A percentile compares a stretch with the other conserved stretches of the same genome.
These are phyloP conservation scores for Solanum gracilifrons DNA, from an alignment of 257 asterid species.

Conservation along the genomic window DNA sequence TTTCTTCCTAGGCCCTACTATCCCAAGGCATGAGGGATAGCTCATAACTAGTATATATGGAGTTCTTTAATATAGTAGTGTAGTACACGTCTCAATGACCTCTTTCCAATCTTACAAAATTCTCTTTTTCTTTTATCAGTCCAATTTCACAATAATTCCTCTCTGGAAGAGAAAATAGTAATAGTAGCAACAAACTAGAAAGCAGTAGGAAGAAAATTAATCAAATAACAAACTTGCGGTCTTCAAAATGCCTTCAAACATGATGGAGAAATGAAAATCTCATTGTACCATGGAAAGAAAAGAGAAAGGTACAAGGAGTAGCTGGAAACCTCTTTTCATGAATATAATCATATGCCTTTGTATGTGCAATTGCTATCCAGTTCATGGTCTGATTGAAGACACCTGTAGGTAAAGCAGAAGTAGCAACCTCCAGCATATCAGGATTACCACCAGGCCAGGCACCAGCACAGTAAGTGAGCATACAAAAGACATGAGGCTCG, in stretches of 20 bases:
- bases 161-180: not conserved
- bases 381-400: slow-evolving; percentile 78
- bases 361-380: slow-evolving; percentile 76
- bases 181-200: not conserved
- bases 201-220: not conserved
- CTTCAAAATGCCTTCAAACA: not conserved
- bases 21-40: not conserved
- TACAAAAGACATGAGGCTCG: slow-evolving; percentile 82
- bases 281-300: not conserved
- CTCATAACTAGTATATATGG: not conserved
- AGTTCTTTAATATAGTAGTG: not conserved
- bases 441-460: slow-evolving; percentile 99
- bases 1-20: not conserved
- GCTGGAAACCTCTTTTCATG: slow-evolving; percentile 59
- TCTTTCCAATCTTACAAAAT: not conserved
- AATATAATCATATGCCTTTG: slow-evolving; percentile 78
- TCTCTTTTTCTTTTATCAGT: not conserved
- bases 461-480: slow-evolving; percentile 97
- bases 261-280: not conserved
- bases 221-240: not conserved
- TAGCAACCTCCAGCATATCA: slow-evolving; percentile 90
- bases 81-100: not conserved
- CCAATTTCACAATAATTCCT: not conserved
- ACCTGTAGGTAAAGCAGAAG: slow-evolving; percentile 88
- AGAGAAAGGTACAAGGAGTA: not conserved